Base-by-base conservation (phyloP, 2,329 filamentous ascomycete genomes). In the Aspergillus aculeatinus region DNA sequence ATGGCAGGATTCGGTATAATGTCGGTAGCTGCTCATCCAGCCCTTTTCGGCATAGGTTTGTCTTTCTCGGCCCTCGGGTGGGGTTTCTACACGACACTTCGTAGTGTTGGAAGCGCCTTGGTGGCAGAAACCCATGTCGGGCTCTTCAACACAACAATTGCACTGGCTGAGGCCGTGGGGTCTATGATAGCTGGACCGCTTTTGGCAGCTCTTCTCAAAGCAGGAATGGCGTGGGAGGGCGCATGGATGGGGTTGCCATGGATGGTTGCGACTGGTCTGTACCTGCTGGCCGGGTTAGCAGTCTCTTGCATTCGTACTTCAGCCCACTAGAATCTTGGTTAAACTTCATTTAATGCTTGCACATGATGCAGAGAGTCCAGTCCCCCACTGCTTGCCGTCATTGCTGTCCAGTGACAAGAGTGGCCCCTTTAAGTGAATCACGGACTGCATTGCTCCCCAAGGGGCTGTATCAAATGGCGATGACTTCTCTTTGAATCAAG, bases 91-190 rank as follows among this genome's bases (percentile, higher is more conserved):
- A 49, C 56, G 11, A 48, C 61, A 16, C 57, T 63, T n/a, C 61
- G 59, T 42, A 63, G 60, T 49, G 59, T 61, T n/a, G 60, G 56
- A 23, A 63, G 52, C n/a, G 57, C 61, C 6, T 39, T 63, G 52
- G 61, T 61, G 39, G 50, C 44, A 3, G 49, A 57, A 44, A 33
- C 44, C 7, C 53, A 63, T 21, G 49, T 57, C n/a, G 61, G 59
- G 5, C 44, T 59, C 6, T 57, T 63, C 9, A 61, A 59, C 19
- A 61, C 61, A n/a, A 59, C 59, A n/a, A 59, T 63, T 39, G 60
- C 56, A 5, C 59, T 63, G 33, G 47, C 53, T 10, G 57, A 63
- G 54, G 51, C 59, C 4, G 23, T 55, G 23, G 61, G 61, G 5
- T 44, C 29, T 5, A 55, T 63, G 35, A 21, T 55, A 16, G 53